Base-by-base conservation (phyloP, 371 early-diverging fungal genomes). In the Encephalitozoon romaleae region DNA sequence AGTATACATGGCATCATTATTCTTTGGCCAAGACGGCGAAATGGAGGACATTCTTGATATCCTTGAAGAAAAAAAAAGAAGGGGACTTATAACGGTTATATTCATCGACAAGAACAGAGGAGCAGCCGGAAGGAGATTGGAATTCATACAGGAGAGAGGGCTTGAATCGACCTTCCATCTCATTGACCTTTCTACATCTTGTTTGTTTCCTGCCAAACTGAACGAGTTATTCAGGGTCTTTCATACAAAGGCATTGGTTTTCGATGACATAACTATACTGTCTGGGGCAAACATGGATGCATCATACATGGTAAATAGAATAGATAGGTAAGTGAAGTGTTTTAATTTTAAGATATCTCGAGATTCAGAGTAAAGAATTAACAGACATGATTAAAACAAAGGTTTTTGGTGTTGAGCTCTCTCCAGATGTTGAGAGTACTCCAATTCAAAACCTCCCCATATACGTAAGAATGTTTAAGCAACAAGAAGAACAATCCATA, bases 231-330 rank as follows among this genome's bases (percentile, higher is more conserved):
- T 72, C 5, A n/a, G 34, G 5, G 77, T 76, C 4, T 79, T 66
- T 43, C 82, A 82, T 67, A 38, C 53, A 28, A 82, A 82, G 70
- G 25, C 72, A 1, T 72, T 49, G 53, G 51, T 79, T 5, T 82
- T 82, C 53, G 79, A 82, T 68, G 68, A 76, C 51, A 8, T 47
- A 12, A 49, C 69, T 21, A 65, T 79, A 49, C 2, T 82, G 6
- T 59, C 79, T 12, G 82, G 82, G 12, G 82, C 82, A 26, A 82
- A 82, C 67, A 49, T 82, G 11, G 67, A 75, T 32, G 52, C 53
- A 15, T 45, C 41, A 26, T 82, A 82, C 52, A 78, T 78, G 64
- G 39, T 9, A 23, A 71, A 67, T 34, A 71, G 82, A 73, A n/a
- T 72, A 30, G 82, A 82, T 67, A 53, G 82, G 49, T 47, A 47